Conservation (phyloP, 169 alveolate species). For the Fabrea salina region DNA sequence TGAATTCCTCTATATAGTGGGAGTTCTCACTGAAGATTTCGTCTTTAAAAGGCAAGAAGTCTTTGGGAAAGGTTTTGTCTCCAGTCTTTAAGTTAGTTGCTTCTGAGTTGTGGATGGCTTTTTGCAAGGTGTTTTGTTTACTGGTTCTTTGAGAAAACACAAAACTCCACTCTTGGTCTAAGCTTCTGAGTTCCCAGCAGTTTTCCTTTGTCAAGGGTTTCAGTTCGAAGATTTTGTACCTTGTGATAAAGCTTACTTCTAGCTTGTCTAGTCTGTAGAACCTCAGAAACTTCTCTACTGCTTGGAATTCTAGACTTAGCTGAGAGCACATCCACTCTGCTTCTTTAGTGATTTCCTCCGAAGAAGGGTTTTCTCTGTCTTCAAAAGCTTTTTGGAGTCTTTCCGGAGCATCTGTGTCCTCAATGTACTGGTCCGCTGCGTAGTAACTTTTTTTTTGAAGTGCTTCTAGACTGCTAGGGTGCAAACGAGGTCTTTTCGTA, state of each 20-base stretch:
- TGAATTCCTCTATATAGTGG: neutral
- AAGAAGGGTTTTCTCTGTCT: neutral
- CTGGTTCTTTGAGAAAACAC: neutral
- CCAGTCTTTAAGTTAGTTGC: neutral
- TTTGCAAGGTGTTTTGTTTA: neutral
- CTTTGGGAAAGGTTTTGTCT: neutral
- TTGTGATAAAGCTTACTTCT: neutral
- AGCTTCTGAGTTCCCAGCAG: constrained; percentile 1
- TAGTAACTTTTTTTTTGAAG: neutral
- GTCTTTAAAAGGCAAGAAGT: neutral
- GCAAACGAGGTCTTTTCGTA: too few species aligned
- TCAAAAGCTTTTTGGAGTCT: neutral
- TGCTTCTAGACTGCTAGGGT: too few species aligned
- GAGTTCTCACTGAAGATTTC: neutral
- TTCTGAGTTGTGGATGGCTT: neutral
- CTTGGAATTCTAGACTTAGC: neutral
- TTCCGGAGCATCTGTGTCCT: constrained; percentile 15
- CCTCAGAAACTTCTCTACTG: neutral
- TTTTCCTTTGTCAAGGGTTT: neutral
- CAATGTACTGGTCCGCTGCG: neutral
- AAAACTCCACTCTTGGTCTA: constrained; percentile 29
- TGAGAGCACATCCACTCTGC: neutral
- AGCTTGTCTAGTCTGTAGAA: neutral
- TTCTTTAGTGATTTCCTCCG: neutral
- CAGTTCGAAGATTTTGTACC: neutral